A percentile compares a stretch with the other conserved stretches of the same genome.
These are phyloP conservation scores for Salix koriyanagi DNA, from an alignment of 345 rosid genomes.

Conservation along the genomic window DNA sequence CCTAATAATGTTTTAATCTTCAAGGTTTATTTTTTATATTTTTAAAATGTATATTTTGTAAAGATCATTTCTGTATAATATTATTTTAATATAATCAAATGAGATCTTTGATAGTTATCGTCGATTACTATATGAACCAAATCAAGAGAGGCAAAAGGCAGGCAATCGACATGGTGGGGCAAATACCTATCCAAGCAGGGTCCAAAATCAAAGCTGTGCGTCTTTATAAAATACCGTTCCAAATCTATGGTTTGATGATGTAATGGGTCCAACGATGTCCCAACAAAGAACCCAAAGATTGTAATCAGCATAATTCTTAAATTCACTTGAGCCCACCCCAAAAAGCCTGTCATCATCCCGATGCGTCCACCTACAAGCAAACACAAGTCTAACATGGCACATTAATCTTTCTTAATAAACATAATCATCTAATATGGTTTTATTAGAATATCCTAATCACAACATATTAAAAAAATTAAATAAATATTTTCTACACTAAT, in stretches of 20 bases:
- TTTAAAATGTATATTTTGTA: no score
- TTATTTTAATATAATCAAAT: no score
- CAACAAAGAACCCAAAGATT: neutral
- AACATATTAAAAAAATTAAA: no score
- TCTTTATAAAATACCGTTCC: neutral
- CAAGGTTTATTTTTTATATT: no score
- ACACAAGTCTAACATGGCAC: neutral
- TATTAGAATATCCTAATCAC: no score
- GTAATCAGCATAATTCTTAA: neutral
- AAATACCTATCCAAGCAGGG: neutral
- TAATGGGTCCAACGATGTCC: slow-evolving; percentile 25
- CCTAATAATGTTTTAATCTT: no score
- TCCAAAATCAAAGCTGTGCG: neutral
- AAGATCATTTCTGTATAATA: no score
- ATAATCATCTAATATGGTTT: no score
- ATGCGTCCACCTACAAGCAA: neutral
- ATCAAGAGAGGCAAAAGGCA: neutral
- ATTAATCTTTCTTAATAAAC: neutral
- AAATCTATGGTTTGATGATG: neutral
- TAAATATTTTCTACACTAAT: no score
- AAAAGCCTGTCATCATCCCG: slow-evolving; percentile 10
- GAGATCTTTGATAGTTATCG: no score
- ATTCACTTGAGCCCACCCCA: slow-evolving; percentile 9
- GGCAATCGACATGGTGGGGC: neutral
- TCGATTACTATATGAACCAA: no score